A percentile compares a stretch with the other conserved stretches of the same genome.
Conservation (phyloP, 768 basidiomycete species). For the Sutorius australiensis region DNA sequence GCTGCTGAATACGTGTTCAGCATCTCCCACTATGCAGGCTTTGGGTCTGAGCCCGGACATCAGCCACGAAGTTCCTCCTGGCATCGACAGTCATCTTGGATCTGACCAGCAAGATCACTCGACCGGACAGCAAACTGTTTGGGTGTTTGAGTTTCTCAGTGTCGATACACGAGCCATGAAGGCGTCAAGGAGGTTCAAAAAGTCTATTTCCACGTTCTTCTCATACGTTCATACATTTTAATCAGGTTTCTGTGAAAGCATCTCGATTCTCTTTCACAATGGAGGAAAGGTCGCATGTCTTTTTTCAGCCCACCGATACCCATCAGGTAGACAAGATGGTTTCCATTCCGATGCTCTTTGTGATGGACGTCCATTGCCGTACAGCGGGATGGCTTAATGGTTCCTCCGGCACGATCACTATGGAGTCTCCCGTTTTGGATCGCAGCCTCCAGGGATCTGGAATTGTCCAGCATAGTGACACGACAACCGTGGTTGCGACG, state of each 20-base stretch:
- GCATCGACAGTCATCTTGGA: not conserved
- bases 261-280: constrained; percentile 7
- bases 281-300: not conserved
- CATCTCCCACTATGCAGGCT: no score
- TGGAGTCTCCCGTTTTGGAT: constrained; percentile 52
- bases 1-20: not conserved
- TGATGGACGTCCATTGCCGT: no score
- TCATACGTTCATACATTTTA: not conserved
- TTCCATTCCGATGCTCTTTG: no score
- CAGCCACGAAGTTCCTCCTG: not conserved
- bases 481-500: constrained; percentile 85
- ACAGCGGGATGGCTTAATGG: no score
- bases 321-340: no score
- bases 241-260: constrained; percentile 8
- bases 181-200: not conserved
- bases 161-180: not conserved
- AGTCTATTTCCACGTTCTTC: not conserved
- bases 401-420: no score
- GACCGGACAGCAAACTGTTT: not conserved
- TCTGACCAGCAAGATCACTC: not conserved
- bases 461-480: constrained; percentile 85
- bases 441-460: constrained; percentile 96
- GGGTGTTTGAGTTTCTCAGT: constrained; percentile 4
- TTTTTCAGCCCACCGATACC: no score
- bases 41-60: not conserved